Conservation (phyloP, 441 rosid species). For the Croton setiger region DNA sequence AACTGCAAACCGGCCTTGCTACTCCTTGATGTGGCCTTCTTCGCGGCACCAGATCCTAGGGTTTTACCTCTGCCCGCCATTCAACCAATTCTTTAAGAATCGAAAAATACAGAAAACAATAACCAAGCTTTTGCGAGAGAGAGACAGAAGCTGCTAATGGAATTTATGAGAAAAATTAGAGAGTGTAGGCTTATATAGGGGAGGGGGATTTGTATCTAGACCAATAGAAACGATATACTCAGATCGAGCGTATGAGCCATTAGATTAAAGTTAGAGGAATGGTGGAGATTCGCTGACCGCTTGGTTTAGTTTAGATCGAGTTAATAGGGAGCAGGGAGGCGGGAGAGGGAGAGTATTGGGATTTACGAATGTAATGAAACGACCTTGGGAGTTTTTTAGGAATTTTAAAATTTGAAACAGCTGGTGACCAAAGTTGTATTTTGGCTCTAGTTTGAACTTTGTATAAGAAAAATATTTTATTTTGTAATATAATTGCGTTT, state of each 20-base stretch:
- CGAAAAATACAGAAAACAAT: background rate
- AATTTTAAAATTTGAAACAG: background rate
- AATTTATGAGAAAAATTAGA: background rate
- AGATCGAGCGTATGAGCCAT: slow-evolving; percentile 29
- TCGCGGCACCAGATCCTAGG: slow-evolving; percentile 75
- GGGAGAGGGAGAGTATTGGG: background rate
- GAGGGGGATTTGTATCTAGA: background rate
- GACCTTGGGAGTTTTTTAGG: background rate
- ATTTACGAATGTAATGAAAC: background rate
- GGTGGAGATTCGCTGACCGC: slow-evolving; percentile 31
- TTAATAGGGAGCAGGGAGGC: slow-evolving; percentile 13
- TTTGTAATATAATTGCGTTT: too few species aligned
- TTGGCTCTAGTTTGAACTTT: background rate
- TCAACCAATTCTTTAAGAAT: background rate
- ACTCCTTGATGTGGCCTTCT: slow-evolving; percentile 93
- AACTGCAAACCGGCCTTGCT: slow-evolving; percentile 96
- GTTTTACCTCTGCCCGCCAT: slow-evolving; percentile 97
- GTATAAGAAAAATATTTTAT: too few species aligned
- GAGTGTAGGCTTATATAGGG: slow-evolving; percentile 21
- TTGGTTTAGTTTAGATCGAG: slow-evolving; percentile 8
- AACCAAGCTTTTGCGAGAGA: background rate
- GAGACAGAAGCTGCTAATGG: background rate
- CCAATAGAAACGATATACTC: slow-evolving; percentile 44
- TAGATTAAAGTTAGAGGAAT: slow-evolving; percentile 26
- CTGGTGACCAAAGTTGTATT: too few species aligned